phyloP scores from a whole-genome alignment of 139 green algal genomes.

The Chlorella sp. region DNA sequence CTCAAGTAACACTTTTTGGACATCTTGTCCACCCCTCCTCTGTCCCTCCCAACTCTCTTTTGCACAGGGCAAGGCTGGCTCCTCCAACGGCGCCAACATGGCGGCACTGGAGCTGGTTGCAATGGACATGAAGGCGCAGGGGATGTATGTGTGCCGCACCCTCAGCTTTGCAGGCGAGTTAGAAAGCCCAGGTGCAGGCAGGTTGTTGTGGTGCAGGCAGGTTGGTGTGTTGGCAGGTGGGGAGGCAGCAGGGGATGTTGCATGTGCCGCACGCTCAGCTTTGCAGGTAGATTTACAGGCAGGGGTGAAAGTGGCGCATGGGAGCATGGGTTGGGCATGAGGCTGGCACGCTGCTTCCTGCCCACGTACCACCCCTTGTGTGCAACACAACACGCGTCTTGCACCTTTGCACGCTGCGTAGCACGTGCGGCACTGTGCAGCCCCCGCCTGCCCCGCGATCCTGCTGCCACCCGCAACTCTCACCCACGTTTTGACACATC shows the following conservation, averaged over 20 bases:
- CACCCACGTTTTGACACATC: too few species aligned
- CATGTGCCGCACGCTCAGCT: slow-evolving; percentile 76
- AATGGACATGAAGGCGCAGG: slow-evolving; percentile 86
- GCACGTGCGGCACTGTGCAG: too few species aligned
- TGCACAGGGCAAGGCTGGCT: slow-evolving; percentile 59
- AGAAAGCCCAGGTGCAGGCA: neutral
- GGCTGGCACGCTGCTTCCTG: too few species aligned
- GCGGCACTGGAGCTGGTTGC: slow-evolving; percentile 84
- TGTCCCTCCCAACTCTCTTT: neutral
- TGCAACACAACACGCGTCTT: too few species aligned
- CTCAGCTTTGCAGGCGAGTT: slow-evolving; percentile 75
- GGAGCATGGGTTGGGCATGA: neutral
- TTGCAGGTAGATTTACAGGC: slow-evolving; percentile 47
- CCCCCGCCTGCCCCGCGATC: too few species aligned
- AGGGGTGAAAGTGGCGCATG: neutral
- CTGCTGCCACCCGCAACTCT: too few species aligned
- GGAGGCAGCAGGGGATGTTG: slow-evolving; percentile 20
- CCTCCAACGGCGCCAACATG: slow-evolving; percentile 44
- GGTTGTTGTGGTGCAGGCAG: neutral
- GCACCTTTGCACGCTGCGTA: too few species aligned
- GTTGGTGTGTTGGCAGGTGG: neutral
- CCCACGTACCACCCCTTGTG: too few species aligned
- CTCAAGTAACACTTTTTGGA: too few species aligned
- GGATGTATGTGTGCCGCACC: slow-evolving; percentile 83
- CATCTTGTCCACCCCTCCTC: too few species aligned